These are phyloP conservation scores for Colletotrichum tropicicola DNA, from an alignment of 2,329 filamentous ascomycete species.

Conservation along the genomic window DNA sequence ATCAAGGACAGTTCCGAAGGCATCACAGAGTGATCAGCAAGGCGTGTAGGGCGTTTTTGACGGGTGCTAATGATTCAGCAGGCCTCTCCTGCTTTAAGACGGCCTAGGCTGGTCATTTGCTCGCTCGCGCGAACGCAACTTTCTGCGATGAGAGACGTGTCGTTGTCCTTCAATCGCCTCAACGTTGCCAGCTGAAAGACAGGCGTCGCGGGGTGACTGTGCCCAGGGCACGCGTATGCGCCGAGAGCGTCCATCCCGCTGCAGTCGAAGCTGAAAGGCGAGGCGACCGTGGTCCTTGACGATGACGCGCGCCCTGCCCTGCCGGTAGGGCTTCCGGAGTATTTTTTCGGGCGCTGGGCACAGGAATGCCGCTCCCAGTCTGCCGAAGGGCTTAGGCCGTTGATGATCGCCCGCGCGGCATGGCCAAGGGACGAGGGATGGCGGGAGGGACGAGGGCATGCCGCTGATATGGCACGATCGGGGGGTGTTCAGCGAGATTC, in stretches of 20 bases:
- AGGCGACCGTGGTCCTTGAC: slow-evolving; percentile 22
- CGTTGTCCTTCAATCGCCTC: neutral
- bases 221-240: neutral
- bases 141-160: neutral
- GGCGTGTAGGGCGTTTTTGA: neutral
- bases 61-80: neutral
- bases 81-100: neutral
- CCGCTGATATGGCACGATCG: slow-evolving; percentile 9
- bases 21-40: neutral
- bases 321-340: neutral
- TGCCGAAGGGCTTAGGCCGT: slow-evolving; percentile 5
- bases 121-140: neutral
- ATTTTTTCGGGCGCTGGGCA: neutral
- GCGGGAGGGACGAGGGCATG: neutral
- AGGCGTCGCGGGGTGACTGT: no score
- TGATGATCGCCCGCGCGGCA: slow-evolving; percentile 13
- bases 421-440: slow-evolving; percentile 17
- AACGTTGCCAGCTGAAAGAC: neutral
- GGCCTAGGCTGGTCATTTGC: neutral
- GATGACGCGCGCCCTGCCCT: neutral
- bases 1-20: neutral
- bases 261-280: neutral
- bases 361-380: slow-evolving; percentile 16
- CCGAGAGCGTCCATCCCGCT: neutral
- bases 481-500: neutral